Conservation (phyloP, 2,329 filamentous ascomycete species). For the Aspergillus floridensis region DNA sequence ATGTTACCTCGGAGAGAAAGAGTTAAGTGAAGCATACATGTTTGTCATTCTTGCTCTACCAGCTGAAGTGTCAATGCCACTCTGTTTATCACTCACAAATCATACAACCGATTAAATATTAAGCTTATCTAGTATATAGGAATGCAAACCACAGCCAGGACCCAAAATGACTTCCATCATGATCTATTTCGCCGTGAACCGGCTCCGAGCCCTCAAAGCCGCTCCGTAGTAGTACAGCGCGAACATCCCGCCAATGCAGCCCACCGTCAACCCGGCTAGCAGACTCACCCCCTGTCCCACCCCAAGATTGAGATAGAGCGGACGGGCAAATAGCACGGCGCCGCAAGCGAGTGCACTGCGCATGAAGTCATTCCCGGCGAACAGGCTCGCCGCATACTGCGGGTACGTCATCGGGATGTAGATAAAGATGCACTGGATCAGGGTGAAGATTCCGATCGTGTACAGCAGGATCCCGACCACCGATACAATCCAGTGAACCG, state of each 20-base stretch:
- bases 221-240: conserved; percentile 16
- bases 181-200: conserved; percentile 3
- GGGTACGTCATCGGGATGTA: conserved; percentile 32
- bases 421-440: conserved; percentile 42
- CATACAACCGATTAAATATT: no score
- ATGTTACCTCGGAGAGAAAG: no score
- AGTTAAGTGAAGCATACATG: no score
- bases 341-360: conserved; percentile 33
- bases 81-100: no score
- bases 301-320: conserved; percentile 28
- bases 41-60: background rate
- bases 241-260: conserved; percentile 20
- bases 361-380: conserved; percentile 35
- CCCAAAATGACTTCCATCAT: background rate
- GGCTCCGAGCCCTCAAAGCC: conserved; percentile 9
- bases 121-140: no score
- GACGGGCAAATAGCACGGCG: conserved; percentile 31
- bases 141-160: no score
- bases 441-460: conserved; percentile 32
- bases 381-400: conserved; percentile 28
- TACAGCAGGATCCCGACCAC: conserved; percentile 42
- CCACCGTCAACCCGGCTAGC: conserved; percentile 34
- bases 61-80: no score
- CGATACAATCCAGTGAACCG: conserved; percentile 32
- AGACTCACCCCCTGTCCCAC: conserved; percentile 29